phyloP scores from a whole-genome alignment of 1,284 basidiomycete species.

The Sporisorium iseilematis-ciliati region DNA sequence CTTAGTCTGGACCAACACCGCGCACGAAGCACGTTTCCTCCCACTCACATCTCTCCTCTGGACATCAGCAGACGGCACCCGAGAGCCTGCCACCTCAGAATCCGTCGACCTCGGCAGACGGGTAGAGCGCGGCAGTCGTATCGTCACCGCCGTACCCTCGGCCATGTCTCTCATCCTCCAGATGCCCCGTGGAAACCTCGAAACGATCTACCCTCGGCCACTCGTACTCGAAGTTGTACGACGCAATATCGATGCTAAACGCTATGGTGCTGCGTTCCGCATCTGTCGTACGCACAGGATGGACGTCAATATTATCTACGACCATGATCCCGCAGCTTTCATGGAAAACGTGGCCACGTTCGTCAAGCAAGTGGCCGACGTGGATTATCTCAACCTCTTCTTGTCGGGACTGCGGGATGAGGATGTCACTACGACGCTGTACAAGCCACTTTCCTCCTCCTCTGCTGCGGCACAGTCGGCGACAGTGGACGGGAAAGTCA shows the following conservation, averaged over 20 bases:
- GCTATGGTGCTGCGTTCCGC: slow-evolving; percentile 87
- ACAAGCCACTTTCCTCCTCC: slow-evolving; percentile 56
- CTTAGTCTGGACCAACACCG: slow-evolving; percentile 85
- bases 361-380: slow-evolving; percentile 85
- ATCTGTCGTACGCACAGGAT: slow-evolving; percentile 93
- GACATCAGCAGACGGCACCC: slow-evolving; percentile 7
- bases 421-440: slow-evolving; percentile 70
- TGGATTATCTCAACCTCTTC: slow-evolving; percentile 94
- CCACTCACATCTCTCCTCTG: slow-evolving; percentile 72
- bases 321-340: slow-evolving; percentile 81
- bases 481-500: slow-evolving; percentile 74
- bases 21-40: slow-evolving; percentile 84
- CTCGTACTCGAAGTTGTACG: slow-evolving; percentile 79
- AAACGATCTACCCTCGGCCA: slow-evolving; percentile 92
- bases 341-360: slow-evolving; percentile 74
- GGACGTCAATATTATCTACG: slow-evolving; percentile 87
- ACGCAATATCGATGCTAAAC: slow-evolving; percentile 50
- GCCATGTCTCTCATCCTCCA: slow-evolving; percentile 85
- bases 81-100: slow-evolving; percentile 20
- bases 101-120: slow-evolving; percentile 56
- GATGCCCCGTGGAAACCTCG: slow-evolving; percentile 97
- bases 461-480: slow-evolving; percentile 10
- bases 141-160: slow-evolving; percentile 64
- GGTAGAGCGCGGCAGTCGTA: slow-evolving; percentile 66
- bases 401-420: slow-evolving; percentile 77